Evolutionary conservation across 169 alveolate species (phyloP).

Genomic region (Plasmodium relictum): DNA sequence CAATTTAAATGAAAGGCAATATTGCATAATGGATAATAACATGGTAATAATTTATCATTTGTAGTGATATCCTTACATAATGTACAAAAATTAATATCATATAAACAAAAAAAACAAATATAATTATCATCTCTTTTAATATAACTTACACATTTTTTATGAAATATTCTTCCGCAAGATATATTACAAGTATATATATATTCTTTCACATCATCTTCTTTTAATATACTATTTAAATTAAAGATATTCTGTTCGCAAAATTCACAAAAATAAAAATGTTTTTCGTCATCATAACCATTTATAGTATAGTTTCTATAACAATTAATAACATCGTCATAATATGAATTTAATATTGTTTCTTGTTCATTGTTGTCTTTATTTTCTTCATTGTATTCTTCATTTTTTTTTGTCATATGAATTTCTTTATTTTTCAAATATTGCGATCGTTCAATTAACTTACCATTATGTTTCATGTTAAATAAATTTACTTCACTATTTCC

Average conservation of each 20-base stretch:
- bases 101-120: slow-evolving; percentile 58
- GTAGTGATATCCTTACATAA: slow-evolving; percentile 41
- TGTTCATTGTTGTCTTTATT: slow-evolving; percentile 4
- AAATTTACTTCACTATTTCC: not conserved
- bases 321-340: slow-evolving; percentile 36
- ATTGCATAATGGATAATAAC: slow-evolving; percentile 79
- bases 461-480: not conserved
- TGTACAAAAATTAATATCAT: slow-evolving; percentile 57
- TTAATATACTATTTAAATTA: slow-evolving; percentile 28
- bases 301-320: slow-evolving; percentile 36
- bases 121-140: slow-evolving; percentile 27
- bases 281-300: slow-evolving; percentile 11
- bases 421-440: not conserved
- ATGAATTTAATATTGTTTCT: not conserved
- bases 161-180: slow-evolving; percentile 61
- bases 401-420: not conserved
- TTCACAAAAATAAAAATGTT: slow-evolving; percentile 28
- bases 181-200: slow-evolving; percentile 25
- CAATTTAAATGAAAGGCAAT: slow-evolving; percentile 75
- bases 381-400: not conserved
- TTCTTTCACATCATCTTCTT: slow-evolving; percentile 20
- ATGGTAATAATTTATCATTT: slow-evolving; percentile 35
- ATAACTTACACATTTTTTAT: slow-evolving; percentile 51
- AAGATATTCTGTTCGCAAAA: slow-evolving; percentile 55
- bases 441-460: not conserved